These are phyloP conservation scores for Neoboletus brunneissimus DNA, from an alignment of 768 basidiomycete genomes.

Conservation along the genomic window DNA sequence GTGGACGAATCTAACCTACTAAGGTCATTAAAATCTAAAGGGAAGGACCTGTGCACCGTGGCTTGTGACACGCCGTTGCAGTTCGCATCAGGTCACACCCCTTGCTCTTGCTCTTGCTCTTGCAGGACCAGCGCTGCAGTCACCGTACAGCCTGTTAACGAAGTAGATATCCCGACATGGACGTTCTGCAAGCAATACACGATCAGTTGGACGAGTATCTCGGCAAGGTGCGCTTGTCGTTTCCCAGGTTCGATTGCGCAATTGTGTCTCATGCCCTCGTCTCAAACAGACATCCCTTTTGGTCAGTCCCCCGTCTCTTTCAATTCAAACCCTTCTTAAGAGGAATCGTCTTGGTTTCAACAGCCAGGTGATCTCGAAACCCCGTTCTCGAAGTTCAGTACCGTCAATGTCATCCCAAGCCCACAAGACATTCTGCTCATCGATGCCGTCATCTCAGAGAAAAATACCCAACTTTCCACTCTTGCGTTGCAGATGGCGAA, in stretches of 20 bases:
- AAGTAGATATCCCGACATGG: conserved; percentile 7
- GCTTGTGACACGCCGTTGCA: conserved; percentile 11
- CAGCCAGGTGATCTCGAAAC: conserved; percentile 20
- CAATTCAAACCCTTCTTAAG: not conserved
- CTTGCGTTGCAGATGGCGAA: conserved; percentile 19
- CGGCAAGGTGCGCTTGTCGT: conserved; percentile 17
- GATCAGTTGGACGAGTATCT: conserved; percentile 20
- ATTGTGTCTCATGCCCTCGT: conserved; percentile 31
- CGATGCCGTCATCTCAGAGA: conserved; percentile 19
- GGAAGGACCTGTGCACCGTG: not conserved
- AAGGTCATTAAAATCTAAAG: not conserved
- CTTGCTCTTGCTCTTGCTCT: not conserved
- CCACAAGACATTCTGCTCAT: conserved; percentile 16
- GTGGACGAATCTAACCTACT: not conserved
- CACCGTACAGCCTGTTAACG: not conserved
- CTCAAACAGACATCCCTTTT: conserved; percentile 16
- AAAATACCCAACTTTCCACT: conserved; percentile 19
- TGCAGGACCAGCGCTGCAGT: conserved; percentile 2
- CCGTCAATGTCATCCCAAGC: conserved; percentile 10
- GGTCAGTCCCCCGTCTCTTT: conserved; percentile 10
- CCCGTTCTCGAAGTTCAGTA: conserved; percentile 9
- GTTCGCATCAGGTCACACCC: not conserved
- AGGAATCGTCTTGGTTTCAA: not conserved
- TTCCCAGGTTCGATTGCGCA: conserved; percentile 27
- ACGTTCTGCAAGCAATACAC: conserved; percentile 15